Evolutionary conservation across 257 asterid genomes (phyloP).

Genomic region (Petrea volubilis): DNA sequence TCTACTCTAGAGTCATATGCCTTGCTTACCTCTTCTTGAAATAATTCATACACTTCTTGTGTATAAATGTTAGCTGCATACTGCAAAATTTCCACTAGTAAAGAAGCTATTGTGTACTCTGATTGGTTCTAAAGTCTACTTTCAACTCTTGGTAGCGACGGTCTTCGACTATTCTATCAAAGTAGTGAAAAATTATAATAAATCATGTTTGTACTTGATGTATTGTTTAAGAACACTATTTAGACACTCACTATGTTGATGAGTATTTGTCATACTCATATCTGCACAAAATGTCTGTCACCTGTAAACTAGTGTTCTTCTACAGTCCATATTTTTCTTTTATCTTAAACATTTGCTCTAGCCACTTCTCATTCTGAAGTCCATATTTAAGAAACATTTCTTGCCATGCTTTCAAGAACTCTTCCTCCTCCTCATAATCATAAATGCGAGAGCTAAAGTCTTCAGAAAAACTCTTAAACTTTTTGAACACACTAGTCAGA

Average conservation of each 20-base stretch:
- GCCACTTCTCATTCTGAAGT: too few relatives aligned
- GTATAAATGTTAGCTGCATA: too few relatives aligned
- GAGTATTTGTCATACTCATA: neutral
- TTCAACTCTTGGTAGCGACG: neutral
- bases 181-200: neutral
- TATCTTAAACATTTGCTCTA: too few relatives aligned
- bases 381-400: too few relatives aligned
- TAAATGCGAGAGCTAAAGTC: neutral
- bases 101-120: neutral
- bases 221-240: neutral
- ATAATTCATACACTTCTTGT: neutral
- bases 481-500: neutral
- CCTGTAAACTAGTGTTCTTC: too few relatives aligned
- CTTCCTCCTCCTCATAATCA: too few relatives aligned
- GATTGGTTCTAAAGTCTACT: neutral
- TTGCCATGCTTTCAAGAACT: too few relatives aligned
- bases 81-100: neutral
- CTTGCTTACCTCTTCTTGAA: neutral
- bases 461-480: too few relatives aligned
- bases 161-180: neutral
- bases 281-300: neutral
- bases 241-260: neutral
- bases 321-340: too few relatives aligned
- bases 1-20: constrained; percentile 1
- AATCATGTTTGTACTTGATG: neutral